Percentiles rank a stretch among this genome's conserved stretches.
phyloP scores from a whole-genome alignment of 179 eudicot species.

The Sideroxylon spinosum region DNA sequence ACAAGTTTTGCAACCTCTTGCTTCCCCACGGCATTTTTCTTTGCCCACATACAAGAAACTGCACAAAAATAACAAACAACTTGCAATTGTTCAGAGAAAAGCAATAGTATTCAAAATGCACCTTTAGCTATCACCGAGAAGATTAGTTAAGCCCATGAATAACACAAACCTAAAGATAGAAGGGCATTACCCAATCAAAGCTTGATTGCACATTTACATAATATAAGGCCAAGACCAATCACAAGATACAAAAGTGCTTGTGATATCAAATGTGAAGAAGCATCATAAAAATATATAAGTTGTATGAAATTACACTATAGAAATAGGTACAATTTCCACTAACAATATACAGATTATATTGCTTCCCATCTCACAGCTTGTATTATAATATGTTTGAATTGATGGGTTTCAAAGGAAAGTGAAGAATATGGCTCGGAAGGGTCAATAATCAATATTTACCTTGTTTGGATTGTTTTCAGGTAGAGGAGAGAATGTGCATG shows the following conservation, averaged over 20 bases:
- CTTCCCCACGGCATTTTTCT: slow-evolving; percentile 62
- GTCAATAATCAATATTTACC: no score
- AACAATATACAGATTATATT: not conserved
- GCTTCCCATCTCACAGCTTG: slow-evolving; percentile 3
- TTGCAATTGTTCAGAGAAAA: not conserved
- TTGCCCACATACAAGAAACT: slow-evolving; percentile 76
- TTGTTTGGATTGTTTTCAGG: no score
- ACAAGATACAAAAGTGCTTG: not conserved
- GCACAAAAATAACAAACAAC: slow-evolving; percentile 17
- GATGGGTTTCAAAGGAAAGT: no score
- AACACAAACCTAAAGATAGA: not conserved
- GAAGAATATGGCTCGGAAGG: no score
- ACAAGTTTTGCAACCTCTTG: slow-evolving; percentile 75
- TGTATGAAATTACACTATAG: not conserved
- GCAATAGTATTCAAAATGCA: not conserved
- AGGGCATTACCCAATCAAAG: not conserved
- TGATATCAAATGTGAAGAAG: not conserved
- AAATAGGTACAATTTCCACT: not conserved
- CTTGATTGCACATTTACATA: not conserved
- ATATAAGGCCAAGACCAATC: not conserved
- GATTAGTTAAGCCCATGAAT: not conserved
- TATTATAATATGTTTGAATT: not conserved
- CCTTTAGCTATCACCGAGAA: not conserved
- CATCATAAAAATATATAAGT: not conserved
- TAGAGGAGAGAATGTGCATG: no score